phyloP scores from a whole-genome alignment of 306 rosid genomes.

The Lagenaria siceraria region DNA sequence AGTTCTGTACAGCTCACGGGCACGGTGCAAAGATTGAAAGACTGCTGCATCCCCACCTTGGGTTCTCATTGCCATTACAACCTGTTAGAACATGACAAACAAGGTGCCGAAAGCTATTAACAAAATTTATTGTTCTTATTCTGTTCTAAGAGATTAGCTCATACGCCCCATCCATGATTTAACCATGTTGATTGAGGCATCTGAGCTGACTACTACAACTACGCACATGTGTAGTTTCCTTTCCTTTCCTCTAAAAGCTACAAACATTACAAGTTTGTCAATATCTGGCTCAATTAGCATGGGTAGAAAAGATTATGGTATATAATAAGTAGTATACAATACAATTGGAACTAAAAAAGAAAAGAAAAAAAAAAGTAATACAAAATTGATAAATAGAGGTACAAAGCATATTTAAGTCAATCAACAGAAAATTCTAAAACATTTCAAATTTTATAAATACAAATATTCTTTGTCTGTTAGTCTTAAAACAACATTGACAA shows the following conservation, averaged over 20 bases:
- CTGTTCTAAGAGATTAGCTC: not conserved
- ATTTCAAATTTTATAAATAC: not conserved
- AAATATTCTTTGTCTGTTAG: not conserved
- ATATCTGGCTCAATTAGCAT: not conserved
- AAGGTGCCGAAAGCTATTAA: not conserved
- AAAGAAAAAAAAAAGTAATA: not conserved
- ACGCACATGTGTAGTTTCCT: not conserved
- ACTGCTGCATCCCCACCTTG: constrained; percentile 91
- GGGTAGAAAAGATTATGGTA: not conserved
- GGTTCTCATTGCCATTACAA: constrained; percentile 55
- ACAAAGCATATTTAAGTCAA: not conserved
- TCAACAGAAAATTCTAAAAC: not conserved
- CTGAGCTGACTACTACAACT: constrained; percentile 2
- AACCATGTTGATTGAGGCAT: not conserved
- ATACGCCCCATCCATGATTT: not conserved
- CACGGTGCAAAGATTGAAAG: constrained; percentile 61
- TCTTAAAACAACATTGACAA: not conserved
- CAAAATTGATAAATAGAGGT: not conserved
- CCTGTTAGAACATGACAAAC: constrained; percentile 33
- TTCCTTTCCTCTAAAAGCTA: not conserved
- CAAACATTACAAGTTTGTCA: not conserved
- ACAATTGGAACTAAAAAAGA: not conserved
- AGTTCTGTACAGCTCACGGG: constrained; percentile 61
- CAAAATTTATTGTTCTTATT: not conserved
- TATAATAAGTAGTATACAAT: not conserved